phyloP scores from a whole-genome alignment of 257 asterid species.

The Craterostigma plantagineum region DNA sequence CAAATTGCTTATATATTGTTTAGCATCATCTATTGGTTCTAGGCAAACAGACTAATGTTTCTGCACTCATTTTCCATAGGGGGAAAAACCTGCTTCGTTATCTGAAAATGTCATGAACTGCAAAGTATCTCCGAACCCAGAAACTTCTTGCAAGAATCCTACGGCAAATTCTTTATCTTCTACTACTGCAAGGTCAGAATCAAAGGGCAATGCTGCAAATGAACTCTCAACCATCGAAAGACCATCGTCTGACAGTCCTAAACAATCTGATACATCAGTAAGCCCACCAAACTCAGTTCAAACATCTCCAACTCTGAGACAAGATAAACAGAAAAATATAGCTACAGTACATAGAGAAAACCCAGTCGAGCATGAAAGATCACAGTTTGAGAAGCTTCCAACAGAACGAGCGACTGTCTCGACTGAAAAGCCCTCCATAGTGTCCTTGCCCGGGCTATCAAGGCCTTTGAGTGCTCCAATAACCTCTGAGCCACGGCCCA shows the following conservation, averaged over 20 bases:
- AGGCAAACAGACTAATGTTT: no score
- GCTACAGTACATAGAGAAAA: constrained; percentile 21
- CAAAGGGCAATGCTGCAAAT: constrained; percentile 15
- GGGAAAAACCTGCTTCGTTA: no score
- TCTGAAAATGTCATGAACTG: no score
- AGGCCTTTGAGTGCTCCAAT: constrained; percentile 82
- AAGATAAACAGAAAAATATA: constrained; percentile 17
- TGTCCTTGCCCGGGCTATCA: constrained; percentile 32
- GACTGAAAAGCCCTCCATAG: constrained; percentile 23
- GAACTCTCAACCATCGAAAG: constrained; percentile 15
- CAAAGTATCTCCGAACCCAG: no score
- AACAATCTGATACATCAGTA: constrained; percentile 19
- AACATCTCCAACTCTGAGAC: constrained; percentile 18
- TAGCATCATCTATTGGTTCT: no score
- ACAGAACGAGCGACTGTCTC: constrained; percentile 14
- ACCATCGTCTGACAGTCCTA: constrained; percentile 22
- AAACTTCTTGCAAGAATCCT: no score
- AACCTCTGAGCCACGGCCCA: constrained; percentile 34
- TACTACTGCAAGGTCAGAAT: constrained; percentile 14
- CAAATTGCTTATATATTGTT: no score
- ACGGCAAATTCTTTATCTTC: constrained; percentile 1
- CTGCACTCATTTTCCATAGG: no score
- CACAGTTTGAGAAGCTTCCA: constrained; percentile 16
- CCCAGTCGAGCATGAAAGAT: constrained; percentile 14
- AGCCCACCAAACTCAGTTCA: constrained; percentile 16